Conservation (phyloP, 2,329 filamentous ascomycete species). For the Pestalotiopsis sp. region DNA sequence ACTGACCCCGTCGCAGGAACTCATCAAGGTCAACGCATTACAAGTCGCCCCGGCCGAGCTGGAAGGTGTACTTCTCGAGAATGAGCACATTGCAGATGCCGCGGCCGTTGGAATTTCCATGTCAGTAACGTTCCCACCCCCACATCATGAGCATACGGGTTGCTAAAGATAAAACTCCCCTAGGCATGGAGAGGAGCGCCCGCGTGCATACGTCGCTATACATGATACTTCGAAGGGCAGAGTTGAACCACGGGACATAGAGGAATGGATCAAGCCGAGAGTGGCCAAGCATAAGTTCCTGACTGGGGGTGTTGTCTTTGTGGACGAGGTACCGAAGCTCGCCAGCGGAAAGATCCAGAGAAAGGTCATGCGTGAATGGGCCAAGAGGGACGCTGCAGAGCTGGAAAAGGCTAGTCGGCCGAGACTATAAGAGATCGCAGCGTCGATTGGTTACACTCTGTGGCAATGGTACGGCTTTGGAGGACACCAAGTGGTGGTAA, state of each 20-base stretch:
- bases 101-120: slow-evolving; percentile 57
- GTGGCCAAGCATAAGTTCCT: slow-evolving; percentile 57
- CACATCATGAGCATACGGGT: not conserved
- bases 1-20: slow-evolving; percentile 40
- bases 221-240: slow-evolving; percentile 47
- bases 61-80: slow-evolving; percentile 52
- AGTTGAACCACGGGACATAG: slow-evolving; percentile 54
- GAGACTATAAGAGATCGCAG: not conserved
- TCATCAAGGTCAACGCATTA: slow-evolving; percentile 62
- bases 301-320: slow-evolving; percentile 53
- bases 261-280: slow-evolving; percentile 44
- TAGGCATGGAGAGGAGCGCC: slow-evolving; percentile 49
- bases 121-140: slow-evolving; percentile 28
- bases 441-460: not conserved
- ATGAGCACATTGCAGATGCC: slow-evolving; percentile 55
- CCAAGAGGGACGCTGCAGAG: slow-evolving; percentile 49
- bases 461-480: not conserved
- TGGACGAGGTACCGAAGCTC: slow-evolving; percentile 59
- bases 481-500: not conserved
- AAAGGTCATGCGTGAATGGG: slow-evolving; percentile 59
- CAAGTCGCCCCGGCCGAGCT: slow-evolving; percentile 64
- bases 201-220: slow-evolving; percentile 54
- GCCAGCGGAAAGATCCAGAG: slow-evolving; percentile 61
- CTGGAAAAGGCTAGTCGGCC: not conserved
- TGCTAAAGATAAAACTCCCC: slow-evolving; percentile 13